Evolutionary conservation across 129 eudicot genomes (phyloP), one percentile per base, ranked within the genome.

Genomic region (Arctium lappa): DNA sequence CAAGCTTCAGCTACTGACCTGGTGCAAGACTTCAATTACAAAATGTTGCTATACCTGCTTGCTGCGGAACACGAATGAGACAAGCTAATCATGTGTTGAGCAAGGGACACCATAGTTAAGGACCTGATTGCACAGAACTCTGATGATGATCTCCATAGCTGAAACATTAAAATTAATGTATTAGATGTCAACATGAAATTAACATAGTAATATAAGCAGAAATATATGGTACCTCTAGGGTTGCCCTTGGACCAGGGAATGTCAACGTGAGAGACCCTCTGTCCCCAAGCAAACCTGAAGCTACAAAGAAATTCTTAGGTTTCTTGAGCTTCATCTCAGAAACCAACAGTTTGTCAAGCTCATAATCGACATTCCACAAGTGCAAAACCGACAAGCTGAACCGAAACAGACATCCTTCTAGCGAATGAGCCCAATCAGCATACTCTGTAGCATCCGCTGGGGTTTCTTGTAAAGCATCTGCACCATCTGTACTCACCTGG

Each of bases 91-190:
- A 96, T 83, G 86, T 91, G 97, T 86, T 96, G 99, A 46, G 98
- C 97, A 74, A 93, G 94, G 85, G 99, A 91, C 86, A 96, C 97
- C 92, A 96, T 91, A 31, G 97, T 89, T 83, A 96, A 81, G 34
- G 99, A 96, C 85, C 99, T 90, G 82, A 96, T 74, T 71, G 98
- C 98, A 88, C 91, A 93, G 87, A 93, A 96, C 86, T 93, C 99
- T 11, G 98, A 85, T 34, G 99, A 93, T 72, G 98, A 89, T 87
- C 89, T 93, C 99, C 99, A 96, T 36, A 96, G 94, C 99, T 96
- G 92, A 81, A 88, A 81, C 78, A 79, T 80, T 13, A 83, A 69
- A 27, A 65, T 9, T 10, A 82, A 70, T 72, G 65, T 56, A 66
- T 81, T 53, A 88, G 80, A 62, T 44, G 18, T 4, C 39, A 79